Base-by-base conservation (phyloP, 2,329 filamentous ascomycete species). In the Aspergillus caelatus region DNA sequence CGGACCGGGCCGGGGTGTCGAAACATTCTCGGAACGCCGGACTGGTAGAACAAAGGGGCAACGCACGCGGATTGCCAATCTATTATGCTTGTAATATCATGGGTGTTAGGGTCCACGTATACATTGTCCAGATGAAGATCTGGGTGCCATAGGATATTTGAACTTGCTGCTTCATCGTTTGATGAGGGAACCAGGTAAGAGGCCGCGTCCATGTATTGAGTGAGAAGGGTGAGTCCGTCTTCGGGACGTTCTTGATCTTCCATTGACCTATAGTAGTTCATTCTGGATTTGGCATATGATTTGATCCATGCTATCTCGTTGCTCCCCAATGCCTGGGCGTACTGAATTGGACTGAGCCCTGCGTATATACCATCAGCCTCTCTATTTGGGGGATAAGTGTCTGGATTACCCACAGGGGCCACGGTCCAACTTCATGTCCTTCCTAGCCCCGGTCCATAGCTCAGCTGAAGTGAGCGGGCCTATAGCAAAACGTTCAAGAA, bases 51-150 rank as follows among this genome's bases (percentile, higher is more conserved):
- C 2, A 74, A 36, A 6, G 71, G 71, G 1, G 70, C 65, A 14
- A 72, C 65, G 26, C 50, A 60, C 4, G 68, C 64, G 11, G 62
- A 68, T 55, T 75, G 68, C 72, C 66, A 74, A 62, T 73, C 72
- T 12, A 75, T 55, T 14, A 75, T 69, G 23, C 63, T 16, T 36
- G 70, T 73, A 19, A 75, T 74, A 57, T 66, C 26, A 54, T 50
- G 36, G 1, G 67, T 71, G 12, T 59, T 50, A 19, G 71, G 69
- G 61, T 75, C 69, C 1, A 75, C 69, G 43, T 74, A 75, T 11
- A 75, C 58, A 53, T 74, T 75, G 30, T 74, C 67, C 9, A 70
- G 66, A 36, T 73, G 67, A 12, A 74, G 67, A 54, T 74, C 71
- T 9, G 70, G 68, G 52, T 74, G 71, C 69, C 67, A 75, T n/a